These are phyloP conservation scores for Hanseniaspora clermontiae DNA, from an alignment of 805 yeast genomes.

Conservation along the genomic window DNA sequence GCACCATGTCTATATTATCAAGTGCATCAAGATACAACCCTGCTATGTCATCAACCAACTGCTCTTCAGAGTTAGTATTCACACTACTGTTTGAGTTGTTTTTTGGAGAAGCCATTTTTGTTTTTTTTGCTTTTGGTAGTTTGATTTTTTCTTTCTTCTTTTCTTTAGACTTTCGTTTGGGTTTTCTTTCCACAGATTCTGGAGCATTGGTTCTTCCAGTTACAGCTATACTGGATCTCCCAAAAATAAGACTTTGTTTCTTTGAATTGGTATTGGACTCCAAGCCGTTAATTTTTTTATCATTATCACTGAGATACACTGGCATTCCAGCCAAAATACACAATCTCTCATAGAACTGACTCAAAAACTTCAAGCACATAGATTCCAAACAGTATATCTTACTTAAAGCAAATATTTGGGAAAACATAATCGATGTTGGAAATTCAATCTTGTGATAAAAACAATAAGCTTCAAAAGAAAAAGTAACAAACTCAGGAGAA, in stretches of 20 bases:
- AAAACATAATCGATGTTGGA: slow-evolving; percentile 25
- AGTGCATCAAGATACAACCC: slow-evolving; percentile 6
- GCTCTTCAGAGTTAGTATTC: background rate
- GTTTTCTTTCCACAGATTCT: background rate
- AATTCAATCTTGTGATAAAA: slow-evolving; percentile 26
- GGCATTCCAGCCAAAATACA: slow-evolving; percentile 24
- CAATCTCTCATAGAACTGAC: slow-evolving; percentile 24
- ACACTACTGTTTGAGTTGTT: background rate
- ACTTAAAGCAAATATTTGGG: slow-evolving; percentile 23
- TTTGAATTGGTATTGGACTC: background rate
- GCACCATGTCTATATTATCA: background rate
- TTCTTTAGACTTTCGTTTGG: background rate
- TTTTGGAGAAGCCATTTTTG: background rate
- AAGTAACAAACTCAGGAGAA: slow-evolving; percentile 25
- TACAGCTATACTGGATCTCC: background rate
- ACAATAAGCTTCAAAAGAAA: slow-evolving; percentile 28
- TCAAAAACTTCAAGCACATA: slow-evolving; percentile 23
- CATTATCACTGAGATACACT: slow-evolving; percentile 13
- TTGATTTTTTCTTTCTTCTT: background rate
- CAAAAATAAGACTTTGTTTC: slow-evolving; percentile 2
- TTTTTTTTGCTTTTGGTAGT: background rate
- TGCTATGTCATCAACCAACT: slow-evolving; percentile 8
- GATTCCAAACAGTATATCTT: slow-evolving; percentile 18
- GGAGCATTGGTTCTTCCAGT: background rate
- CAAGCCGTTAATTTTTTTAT: background rate